Evolutionary conservation across 2,329 filamentous ascomycete genomes (phyloP).

Genomic region (Pyrenochaeta sp.): DNA sequence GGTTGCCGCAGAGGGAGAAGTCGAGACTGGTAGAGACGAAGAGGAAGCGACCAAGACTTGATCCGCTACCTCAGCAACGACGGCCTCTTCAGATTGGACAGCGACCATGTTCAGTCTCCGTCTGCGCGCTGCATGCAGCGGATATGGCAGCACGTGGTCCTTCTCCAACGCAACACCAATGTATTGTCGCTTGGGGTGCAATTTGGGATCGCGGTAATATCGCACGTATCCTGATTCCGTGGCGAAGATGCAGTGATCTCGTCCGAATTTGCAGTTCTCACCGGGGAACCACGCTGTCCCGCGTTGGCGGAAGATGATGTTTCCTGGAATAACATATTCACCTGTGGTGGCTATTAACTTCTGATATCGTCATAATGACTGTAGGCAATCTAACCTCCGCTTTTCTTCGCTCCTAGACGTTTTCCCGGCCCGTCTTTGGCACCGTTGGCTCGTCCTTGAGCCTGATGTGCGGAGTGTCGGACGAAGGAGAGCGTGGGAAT

Average conservation of each 20-base stretch:
- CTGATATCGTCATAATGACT: not conserved
- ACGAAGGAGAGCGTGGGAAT: slow-evolving; percentile 55
- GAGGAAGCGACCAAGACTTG: too few species aligned
- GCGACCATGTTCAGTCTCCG: slow-evolving; percentile 78
- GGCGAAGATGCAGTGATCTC: slow-evolving; percentile 95
- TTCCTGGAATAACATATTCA: slow-evolving; percentile 92
- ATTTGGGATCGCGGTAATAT: slow-evolving; percentile 88
- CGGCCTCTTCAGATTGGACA: slow-evolving; percentile 44
- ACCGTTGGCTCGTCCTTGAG: slow-evolving; percentile 73
- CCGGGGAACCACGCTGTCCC: slow-evolving; percentile 94
- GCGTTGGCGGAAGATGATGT: slow-evolving; percentile 97
- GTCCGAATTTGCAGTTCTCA: slow-evolving; percentile 93
- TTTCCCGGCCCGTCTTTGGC: slow-evolving; percentile 77
- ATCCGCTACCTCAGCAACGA: not conserved
- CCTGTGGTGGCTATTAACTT: slow-evolving; percentile 58
- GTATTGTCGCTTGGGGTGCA: slow-evolving; percentile 87
- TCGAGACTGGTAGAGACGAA: too few species aligned
- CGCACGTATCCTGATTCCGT: slow-evolving; percentile 88
- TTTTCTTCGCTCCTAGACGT: slow-evolving; percentile 93
- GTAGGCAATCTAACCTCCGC: slow-evolving; percentile 66
- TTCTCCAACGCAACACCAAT: slow-evolving; percentile 93
- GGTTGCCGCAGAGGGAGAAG: too few species aligned
- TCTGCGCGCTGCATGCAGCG: slow-evolving; percentile 74
- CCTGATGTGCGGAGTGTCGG: slow-evolving; percentile 69
- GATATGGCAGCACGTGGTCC: slow-evolving; percentile 78